These are phyloP conservation scores for Fraxinus velutina DNA, from an alignment of 305 asterid species.

Conservation along the genomic window DNA sequence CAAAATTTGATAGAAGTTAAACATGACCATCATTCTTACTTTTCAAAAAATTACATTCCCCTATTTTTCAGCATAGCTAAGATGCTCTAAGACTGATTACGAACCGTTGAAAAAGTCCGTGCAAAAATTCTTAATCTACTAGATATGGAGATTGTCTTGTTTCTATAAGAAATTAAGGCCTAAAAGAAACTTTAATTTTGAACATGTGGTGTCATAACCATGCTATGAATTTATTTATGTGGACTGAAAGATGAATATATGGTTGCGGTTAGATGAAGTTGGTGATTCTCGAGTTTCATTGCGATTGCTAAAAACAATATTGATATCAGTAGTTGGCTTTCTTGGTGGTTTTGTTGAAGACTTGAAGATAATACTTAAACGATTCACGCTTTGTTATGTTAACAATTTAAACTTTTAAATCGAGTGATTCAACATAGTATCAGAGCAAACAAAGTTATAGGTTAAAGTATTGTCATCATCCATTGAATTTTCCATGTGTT, in stretches of 20 bases:
- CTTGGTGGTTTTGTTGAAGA: not conserved
- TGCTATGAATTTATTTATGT: not conserved
- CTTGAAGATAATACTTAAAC: not conserved
- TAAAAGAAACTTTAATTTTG: not conserved
- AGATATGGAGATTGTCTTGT: not conserved
- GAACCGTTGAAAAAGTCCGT: not conserved
- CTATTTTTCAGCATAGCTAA: not conserved
- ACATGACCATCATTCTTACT: not conserved
- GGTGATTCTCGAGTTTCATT: not conserved
- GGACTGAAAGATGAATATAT: not conserved
- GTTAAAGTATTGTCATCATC: not conserved
- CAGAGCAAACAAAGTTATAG: not conserved
- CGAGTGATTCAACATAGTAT: not conserved
- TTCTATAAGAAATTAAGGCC: not conserved
- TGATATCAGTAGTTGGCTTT: not conserved
- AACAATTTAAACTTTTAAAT: not conserved
- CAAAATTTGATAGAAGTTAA: not conserved
- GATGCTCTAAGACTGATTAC: not conserved
- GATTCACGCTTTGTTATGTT: not conserved
- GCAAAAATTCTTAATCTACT: not conserved
- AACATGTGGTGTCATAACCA: not conserved
- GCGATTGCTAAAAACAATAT: not conserved
- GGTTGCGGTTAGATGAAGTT: not conserved
- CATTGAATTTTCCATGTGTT: not conserved
- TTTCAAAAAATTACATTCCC: not conserved